A percentile compares a stretch with the other conserved stretches of the same genome.
Evolutionary conservation across 495 filamentous ascomycete species (phyloP).

Genomic region (Tuber microsphaerosporum): DNA sequence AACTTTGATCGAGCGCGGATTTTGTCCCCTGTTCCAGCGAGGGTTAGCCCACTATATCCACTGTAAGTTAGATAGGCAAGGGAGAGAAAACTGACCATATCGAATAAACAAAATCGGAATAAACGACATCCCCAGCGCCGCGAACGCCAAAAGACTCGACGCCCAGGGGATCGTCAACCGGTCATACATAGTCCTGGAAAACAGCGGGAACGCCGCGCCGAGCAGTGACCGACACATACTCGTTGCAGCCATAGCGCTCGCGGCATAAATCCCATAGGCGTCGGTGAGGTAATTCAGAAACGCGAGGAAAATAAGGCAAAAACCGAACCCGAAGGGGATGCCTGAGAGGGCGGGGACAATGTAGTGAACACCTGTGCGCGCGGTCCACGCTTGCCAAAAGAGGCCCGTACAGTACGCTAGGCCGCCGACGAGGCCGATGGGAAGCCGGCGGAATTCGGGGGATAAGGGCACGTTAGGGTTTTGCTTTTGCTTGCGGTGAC

Average conservation of each 20-base stretch:
- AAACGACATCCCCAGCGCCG: constrained; percentile 27
- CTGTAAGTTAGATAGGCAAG: not conserved
- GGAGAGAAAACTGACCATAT: constrained; percentile 23
- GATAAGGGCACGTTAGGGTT: constrained; percentile 18
- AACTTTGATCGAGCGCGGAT: constrained; percentile 37
- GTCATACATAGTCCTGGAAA: constrained; percentile 31
- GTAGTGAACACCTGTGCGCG: constrained; percentile 52
- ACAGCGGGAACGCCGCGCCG: constrained; percentile 55
- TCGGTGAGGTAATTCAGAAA: constrained; percentile 71
- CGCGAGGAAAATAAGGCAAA: constrained; percentile 59
- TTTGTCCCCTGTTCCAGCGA: constrained; percentile 19
- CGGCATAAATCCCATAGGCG: constrained; percentile 67
- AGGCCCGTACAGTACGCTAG: constrained; percentile 55
- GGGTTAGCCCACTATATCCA: not conserved
- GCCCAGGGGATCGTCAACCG: constrained; percentile 33
- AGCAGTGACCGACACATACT: constrained; percentile 55
- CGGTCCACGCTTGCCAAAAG: constrained; percentile 71
- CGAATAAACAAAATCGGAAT: constrained; percentile 38
- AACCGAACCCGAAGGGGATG: constrained; percentile 63
- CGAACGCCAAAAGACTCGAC: constrained; percentile 35
- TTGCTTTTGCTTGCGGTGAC: constrained; percentile 43
- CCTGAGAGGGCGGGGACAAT: constrained; percentile 59
- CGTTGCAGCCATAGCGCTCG: constrained; percentile 61
- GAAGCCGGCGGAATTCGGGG: constrained; percentile 60
- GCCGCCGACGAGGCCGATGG: constrained; percentile 59